phyloP scores from a whole-genome alignment of 1,284 basidiomycete genomes.

The Trichosporon sp. region DNA sequence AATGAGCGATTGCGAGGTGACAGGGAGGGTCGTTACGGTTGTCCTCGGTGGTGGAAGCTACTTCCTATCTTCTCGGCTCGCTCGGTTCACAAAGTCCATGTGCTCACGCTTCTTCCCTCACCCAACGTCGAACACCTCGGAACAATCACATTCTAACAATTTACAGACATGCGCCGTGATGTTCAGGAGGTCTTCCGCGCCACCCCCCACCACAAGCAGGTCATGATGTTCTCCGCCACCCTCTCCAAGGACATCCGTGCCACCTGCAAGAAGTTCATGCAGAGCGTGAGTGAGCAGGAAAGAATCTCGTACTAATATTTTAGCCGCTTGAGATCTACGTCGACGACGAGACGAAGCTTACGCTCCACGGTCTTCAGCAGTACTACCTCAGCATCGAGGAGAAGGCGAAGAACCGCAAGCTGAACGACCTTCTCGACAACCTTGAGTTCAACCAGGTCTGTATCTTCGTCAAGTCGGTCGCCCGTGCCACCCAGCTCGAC shows the following conservation, averaged over 20 bases:
- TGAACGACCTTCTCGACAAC: conserved; percentile 93
- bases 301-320: not conserved
- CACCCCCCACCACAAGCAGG: conserved; percentile 99
- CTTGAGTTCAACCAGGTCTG: conserved; percentile 99
- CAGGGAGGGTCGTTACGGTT: not conserved
- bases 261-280: conserved; percentile 99
- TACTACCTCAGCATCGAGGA: conserved; percentile 98
- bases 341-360: conserved; percentile 98
- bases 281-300: conserved; percentile 63
- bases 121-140: not conserved
- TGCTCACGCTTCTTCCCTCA: conserved; percentile 12
- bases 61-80: not conserved
- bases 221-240: conserved; percentile 99
- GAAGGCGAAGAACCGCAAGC: conserved; percentile 90
- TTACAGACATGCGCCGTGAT: conserved; percentile 97
- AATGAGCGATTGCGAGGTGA: not conserved
- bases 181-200: conserved; percentile 99
- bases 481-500: conserved; percentile 93
- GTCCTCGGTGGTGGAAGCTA: not conserved
- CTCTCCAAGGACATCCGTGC: conserved; percentile 93
- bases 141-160: conserved; percentile 11
- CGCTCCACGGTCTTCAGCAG: conserved; percentile 96
- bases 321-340: conserved; percentile 99
- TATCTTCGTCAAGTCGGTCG: conserved; percentile 98
- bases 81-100: conserved; percentile 6